A percentile compares a stretch with the other conserved stretches of the same genome.
These are phyloP conservation scores for Lentinus tigrinus DNA, from an alignment of 768 basidiomycete species.

Conservation along the genomic window DNA sequence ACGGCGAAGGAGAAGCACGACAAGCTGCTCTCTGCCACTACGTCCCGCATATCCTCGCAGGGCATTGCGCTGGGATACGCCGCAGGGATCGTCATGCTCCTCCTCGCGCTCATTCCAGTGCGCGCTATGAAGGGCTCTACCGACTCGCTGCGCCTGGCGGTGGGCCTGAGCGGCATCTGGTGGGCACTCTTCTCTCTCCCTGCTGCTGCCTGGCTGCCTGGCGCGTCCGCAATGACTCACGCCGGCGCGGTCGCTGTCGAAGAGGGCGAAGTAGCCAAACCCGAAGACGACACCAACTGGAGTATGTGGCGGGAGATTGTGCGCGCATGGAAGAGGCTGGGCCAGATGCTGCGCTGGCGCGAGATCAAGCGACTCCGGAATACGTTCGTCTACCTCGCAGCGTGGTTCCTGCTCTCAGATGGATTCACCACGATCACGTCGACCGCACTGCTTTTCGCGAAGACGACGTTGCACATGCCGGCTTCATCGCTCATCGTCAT, in stretches of 20 bases:
- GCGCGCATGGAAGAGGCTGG: slow-evolving; percentile 75
- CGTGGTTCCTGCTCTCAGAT: slow-evolving; percentile 94
- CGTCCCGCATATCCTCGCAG: slow-evolving; percentile 78
- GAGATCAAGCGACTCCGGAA: slow-evolving; percentile 75
- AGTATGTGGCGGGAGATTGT: slow-evolving; percentile 50
- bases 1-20: slow-evolving; percentile 42
- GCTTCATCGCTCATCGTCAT: slow-evolving; percentile 76
- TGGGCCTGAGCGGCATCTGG: slow-evolving; percentile 83
- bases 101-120: slow-evolving; percentile 79
- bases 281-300: slow-evolving; percentile 35
- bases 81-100: slow-evolving; percentile 75
- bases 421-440: slow-evolving; percentile 92
- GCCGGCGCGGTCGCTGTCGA: slow-evolving; percentile 4
- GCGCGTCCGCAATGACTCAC: slow-evolving; percentile 23
- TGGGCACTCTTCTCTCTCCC: slow-evolving; percentile 85
- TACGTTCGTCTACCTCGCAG: slow-evolving; percentile 86
- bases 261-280: slow-evolving; percentile 1
- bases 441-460: slow-evolving; percentile 89
- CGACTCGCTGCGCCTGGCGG: slow-evolving; percentile 75
- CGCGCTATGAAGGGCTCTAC: slow-evolving; percentile 71
- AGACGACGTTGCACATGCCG: slow-evolving; percentile 82
- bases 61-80: slow-evolving; percentile 87
- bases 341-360: slow-evolving; percentile 67
- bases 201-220: slow-evolving; percentile 72
- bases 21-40: slow-evolving; percentile 63